Evolutionary conservation across 2,329 filamentous ascomycete species (phyloP), one percentile per base, ranked within the genome.

Genomic region (Daldinia sp.): DNA sequence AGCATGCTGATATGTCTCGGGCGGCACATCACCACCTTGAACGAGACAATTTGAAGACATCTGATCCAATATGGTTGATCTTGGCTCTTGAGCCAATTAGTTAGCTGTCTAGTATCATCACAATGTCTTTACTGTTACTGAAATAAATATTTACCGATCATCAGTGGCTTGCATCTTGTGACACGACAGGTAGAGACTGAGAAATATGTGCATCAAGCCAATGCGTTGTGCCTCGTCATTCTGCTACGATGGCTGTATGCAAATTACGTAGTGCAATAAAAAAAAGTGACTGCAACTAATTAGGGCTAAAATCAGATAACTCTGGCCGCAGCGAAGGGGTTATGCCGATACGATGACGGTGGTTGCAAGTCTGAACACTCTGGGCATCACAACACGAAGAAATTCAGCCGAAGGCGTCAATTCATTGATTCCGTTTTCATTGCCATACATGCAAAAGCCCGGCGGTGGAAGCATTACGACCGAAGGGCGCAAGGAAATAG

Each of bases 1-100:
- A 83, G 83, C 82, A 85, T 90, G 88, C 82, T 87, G 88, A 89
- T 69, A 89, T 91, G 88, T 88, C 82, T 83, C 81, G 68, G 85
- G 87, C 87, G 80, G 84, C 86, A 84, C 78, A 79, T 86, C 83
- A 90, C 88, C 88, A 90, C 87, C 86, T 84, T 83, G 79, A 63
- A 77, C 84, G 82, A 84, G 86, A 84, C 87, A 90, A 87, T 89
- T 76, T 89, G 87, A 88, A 84, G 80, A 79, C 79, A 84, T 86
- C 88, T 88, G 88, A 90, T 89, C 87, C 84, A 86, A 76, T 57
- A 65, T 37, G 41, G 73, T 76, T 78, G 70, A 76, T 76, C 63
- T 51, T 13, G 7, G 33, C 10, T n/a, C n/a, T n/a, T 35, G 33
- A 35, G 33, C 10, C 10, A 23, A 23, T 35, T 9, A 35, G 35